A percentile compares a stretch with the other conserved stretches of the same genome.
Conservation (phyloP, 805 yeast species). For the Ogataea saltuana region DNA sequence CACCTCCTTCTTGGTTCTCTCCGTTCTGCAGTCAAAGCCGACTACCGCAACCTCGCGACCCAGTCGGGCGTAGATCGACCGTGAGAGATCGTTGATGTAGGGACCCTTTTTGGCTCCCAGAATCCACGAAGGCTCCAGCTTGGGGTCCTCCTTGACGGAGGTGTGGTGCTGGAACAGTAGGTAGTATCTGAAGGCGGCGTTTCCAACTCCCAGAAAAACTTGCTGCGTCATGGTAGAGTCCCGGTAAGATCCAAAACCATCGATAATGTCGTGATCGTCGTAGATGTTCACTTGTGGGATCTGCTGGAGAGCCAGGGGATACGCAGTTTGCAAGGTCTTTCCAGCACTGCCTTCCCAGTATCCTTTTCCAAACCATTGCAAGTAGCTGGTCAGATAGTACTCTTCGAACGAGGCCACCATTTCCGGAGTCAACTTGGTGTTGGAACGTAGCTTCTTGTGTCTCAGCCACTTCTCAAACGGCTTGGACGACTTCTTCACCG, state of each 20-base stretch:
- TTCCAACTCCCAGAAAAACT: slow-evolving; percentile 72
- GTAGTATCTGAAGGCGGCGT: slow-evolving; percentile 79
- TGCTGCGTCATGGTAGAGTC: slow-evolving; percentile 72
- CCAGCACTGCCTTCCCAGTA: slow-evolving; percentile 75
- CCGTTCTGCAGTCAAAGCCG: slow-evolving; percentile 94
- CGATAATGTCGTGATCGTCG: slow-evolving; percentile 97
- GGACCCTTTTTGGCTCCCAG: slow-evolving; percentile 60
- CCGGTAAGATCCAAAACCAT: slow-evolving; percentile 90
- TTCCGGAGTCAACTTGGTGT: slow-evolving; percentile 44
- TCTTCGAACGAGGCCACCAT: slow-evolving; percentile 56
- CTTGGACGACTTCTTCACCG: slow-evolving; percentile 60
- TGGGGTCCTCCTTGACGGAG: slow-evolving; percentile 44
- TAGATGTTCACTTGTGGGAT: slow-evolving; percentile 85
- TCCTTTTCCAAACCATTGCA: slow-evolving; percentile 90
- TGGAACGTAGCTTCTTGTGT: slow-evolving; percentile 48
- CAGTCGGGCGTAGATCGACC: slow-evolving; percentile 69
- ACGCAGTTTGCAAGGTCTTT: slow-evolving; percentile 61
- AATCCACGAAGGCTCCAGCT: slow-evolving; percentile 60
- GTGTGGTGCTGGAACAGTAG: slow-evolving; percentile 90
- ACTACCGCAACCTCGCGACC: slow-evolving; percentile 72
- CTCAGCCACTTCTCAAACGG: slow-evolving; percentile 63
- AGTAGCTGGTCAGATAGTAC: slow-evolving; percentile 72
- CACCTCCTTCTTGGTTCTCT: slow-evolving; percentile 65
- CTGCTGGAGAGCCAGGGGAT: slow-evolving; percentile 74
- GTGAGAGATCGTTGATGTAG: slow-evolving; percentile 63